phyloP scores from a whole-genome alignment of 306 rosid genomes.

The Carpinus viminea region DNA sequence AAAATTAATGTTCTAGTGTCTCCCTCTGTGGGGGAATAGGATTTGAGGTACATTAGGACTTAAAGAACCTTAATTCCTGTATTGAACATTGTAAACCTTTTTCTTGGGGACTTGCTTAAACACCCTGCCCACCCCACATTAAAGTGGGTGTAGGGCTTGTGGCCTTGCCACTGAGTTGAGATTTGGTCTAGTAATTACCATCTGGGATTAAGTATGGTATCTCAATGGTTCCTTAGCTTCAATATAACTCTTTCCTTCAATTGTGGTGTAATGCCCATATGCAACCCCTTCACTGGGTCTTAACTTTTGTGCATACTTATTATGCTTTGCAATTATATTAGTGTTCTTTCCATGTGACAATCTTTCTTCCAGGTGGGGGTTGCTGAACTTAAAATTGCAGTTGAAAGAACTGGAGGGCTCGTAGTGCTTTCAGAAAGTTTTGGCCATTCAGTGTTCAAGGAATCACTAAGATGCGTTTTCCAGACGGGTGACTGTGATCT shows the following conservation, averaged over 20 bases:
- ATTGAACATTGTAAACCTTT: too few species aligned
- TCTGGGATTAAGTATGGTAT: neutral
- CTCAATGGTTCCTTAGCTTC: neutral
- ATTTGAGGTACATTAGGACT: too few species aligned
- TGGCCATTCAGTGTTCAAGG: slow-evolving; percentile 90
- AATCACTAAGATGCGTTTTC: slow-evolving; percentile 79
- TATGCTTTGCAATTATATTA: slow-evolving; percentile 20
- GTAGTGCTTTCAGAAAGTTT: slow-evolving; percentile 98
- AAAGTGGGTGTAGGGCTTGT: neutral
- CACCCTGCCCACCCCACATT: too few species aligned
- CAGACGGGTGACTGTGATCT: slow-evolving; percentile 75
- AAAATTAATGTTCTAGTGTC: too few species aligned
- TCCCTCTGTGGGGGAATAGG: too few species aligned
- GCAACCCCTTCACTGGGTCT: neutral
- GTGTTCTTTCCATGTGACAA: slow-evolving; percentile 10
- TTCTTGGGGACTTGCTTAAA: too few species aligned
- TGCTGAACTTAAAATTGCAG: slow-evolving; percentile 93
- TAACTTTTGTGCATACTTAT: slow-evolving; percentile 6
- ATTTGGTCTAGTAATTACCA: neutral
- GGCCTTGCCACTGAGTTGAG: neutral
- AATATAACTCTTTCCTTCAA: neutral
- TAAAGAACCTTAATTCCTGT: too few species aligned
- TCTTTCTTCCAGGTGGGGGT: slow-evolving; percentile 74
- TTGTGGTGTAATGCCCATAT: neutral
- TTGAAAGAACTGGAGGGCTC: slow-evolving; percentile 95